Conservation (phyloP, 371 early-diverging fungal species). For the Dinochytrium kinnereticum region DNA sequence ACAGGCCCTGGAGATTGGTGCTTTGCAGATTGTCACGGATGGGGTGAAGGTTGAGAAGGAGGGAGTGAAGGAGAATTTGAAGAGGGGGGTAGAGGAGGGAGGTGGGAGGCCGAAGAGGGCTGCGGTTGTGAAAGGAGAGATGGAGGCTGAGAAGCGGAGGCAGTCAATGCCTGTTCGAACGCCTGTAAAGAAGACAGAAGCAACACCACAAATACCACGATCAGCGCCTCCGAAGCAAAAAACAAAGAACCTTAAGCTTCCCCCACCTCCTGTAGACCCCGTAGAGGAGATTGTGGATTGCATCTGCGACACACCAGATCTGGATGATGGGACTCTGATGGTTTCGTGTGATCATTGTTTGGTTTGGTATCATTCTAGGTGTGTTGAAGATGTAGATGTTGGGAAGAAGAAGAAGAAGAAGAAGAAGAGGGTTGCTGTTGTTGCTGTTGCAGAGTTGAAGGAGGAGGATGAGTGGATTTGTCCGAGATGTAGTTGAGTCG, state of each 20-base stretch:
- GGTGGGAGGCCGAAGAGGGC: neutral
- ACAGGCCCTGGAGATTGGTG: neutral
- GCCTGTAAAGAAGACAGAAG: neutral
- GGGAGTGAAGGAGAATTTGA: slow-evolving; percentile 12
- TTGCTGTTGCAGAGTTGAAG: neutral
- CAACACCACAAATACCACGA: neutral
- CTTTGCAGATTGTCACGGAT: slow-evolving; percentile 8
- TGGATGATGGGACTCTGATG: slow-evolving; percentile 22
- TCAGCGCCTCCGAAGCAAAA: neutral
- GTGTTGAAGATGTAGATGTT: slow-evolving; percentile 23
- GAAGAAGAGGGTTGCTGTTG: neutral
- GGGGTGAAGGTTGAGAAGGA: slow-evolving; percentile 22
- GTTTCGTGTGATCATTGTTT: slow-evolving; percentile 32
- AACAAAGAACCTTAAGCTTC: no score
- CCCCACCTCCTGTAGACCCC: neutral
- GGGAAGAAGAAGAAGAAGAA: neutral
- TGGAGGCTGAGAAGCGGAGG: neutral
- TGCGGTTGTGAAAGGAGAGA: neutral
- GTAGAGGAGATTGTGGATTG: slow-evolving; percentile 21
- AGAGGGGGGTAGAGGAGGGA: neutral
- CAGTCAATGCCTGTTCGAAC: neutral
- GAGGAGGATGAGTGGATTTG: neutral
- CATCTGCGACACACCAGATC: slow-evolving; percentile 27
- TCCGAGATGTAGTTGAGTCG: neutral
- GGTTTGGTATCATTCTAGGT: slow-evolving; percentile 27